These are phyloP conservation scores for Mucor irregularis DNA, from an alignment of 371 early-diverging fungal species.

Conservation along the genomic window DNA sequence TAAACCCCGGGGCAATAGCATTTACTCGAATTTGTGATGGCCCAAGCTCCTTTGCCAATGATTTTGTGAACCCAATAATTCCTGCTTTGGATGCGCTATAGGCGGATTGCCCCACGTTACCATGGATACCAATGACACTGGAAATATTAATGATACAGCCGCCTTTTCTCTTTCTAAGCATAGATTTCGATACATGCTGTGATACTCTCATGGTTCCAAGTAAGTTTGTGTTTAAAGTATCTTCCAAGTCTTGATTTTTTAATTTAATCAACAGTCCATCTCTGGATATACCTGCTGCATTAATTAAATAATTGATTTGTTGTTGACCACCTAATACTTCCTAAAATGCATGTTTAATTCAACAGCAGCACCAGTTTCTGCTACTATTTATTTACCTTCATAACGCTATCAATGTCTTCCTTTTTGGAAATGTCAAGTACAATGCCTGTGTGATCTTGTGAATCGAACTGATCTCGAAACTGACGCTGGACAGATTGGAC, in stretches of 20 bases:
- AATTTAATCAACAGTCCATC: slow-evolving; percentile 60
- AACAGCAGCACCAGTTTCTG: neutral
- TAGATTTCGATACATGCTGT: slow-evolving; percentile 54
- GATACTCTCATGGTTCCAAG: slow-evolving; percentile 72
- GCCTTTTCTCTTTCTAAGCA: slow-evolving; percentile 55
- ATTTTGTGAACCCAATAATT: slow-evolving; percentile 78
- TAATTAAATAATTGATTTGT: slow-evolving; percentile 56
- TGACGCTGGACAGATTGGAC: slow-evolving; percentile 31
- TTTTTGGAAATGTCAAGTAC: slow-evolving; percentile 51
- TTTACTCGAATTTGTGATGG: slow-evolving; percentile 76
- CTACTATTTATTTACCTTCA: slow-evolving; percentile 40
- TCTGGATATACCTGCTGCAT: slow-evolving; percentile 66
- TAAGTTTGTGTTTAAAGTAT: slow-evolving; percentile 67
- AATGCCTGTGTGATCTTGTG: slow-evolving; percentile 40
- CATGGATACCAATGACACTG: slow-evolving; percentile 77
- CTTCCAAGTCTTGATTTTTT: slow-evolving; percentile 46
- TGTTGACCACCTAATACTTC: slow-evolving; percentile 25
- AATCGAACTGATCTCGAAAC: slow-evolving; percentile 24
- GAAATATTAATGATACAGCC: slow-evolving; percentile 87
- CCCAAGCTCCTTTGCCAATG: slow-evolving; percentile 82
- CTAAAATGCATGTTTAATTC: slow-evolving; percentile 3
- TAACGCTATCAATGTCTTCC: slow-evolving; percentile 31
- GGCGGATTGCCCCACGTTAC: slow-evolving; percentile 76
- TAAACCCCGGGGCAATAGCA: slow-evolving; percentile 87
- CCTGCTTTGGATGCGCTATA: slow-evolving; percentile 90